phyloP scores from a whole-genome alignment of 148 eudicot species.

The Persicaria maculosa region DNA sequence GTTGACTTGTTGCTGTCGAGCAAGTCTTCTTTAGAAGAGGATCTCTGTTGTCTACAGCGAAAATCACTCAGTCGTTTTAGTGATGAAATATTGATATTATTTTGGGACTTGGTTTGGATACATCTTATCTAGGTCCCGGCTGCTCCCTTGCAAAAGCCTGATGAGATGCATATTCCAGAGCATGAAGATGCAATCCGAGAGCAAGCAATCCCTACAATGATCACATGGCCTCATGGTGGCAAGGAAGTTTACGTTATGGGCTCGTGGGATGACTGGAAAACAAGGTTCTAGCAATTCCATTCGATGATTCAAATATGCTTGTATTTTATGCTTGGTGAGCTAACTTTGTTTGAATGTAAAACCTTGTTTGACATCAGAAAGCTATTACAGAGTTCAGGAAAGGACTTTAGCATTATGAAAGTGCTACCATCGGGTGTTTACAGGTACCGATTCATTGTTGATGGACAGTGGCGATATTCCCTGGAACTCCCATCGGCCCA shows the following conservation, averaged over 20 bases:
- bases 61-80: no score
- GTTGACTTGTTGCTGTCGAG: no score
- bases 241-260: conserved; percentile 74
- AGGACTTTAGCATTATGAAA: conserved; percentile 68
- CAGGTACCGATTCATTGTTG: conserved; percentile 69
- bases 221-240: conserved; percentile 66
- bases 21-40: no score
- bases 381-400: conserved; percentile 66
- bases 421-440: conserved; percentile 84
- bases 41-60: no score
- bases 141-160: conserved; percentile 59
- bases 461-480: conserved; percentile 58
- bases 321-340: neutral
- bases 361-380: conserved; percentile 33
- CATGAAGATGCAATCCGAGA: conserved; percentile 31
- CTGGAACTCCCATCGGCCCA: conserved; percentile 57
- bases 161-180: conserved; percentile 45
- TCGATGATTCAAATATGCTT: neutral
- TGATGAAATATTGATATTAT: no score
- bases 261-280: conserved; percentile 87
- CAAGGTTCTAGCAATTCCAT: conserved; percentile 38
- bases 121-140: conserved; percentile 38
- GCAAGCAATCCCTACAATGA: conserved; percentile 61
- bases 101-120: neutral
- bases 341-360: neutral